phyloP scores from a whole-genome alignment of 805 yeast genomes.

The Cyberlindnera samutprakarnensis region DNA sequence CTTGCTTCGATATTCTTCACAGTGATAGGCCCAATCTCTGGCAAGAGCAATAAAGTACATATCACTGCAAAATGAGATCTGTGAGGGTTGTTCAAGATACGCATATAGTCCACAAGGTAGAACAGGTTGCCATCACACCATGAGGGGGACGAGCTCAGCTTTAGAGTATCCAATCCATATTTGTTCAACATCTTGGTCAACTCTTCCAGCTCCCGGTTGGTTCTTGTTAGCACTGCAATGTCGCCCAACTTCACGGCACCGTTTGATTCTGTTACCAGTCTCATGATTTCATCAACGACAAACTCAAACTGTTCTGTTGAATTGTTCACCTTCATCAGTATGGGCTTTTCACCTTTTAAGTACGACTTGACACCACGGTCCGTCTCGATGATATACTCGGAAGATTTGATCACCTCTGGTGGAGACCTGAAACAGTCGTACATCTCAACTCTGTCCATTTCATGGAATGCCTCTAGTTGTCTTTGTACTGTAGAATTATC shows the following conservation, averaged over 20 bases:
- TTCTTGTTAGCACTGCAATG: constrained; percentile 44
- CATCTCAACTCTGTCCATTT: constrained; percentile 25
- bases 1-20: constrained; percentile 15
- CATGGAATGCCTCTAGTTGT: constrained; percentile 14
- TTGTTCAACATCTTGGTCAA: constrained; percentile 30
- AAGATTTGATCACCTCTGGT: constrained; percentile 43
- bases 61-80: constrained; percentile 22
- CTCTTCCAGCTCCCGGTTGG: constrained; percentile 41
- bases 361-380: constrained; percentile 3
- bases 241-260: constrained; percentile 38
- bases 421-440: constrained; percentile 54
- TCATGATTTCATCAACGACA: constrained; percentile 35
- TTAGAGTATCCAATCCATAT: constrained; percentile 36
- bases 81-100: constrained; percentile 27
- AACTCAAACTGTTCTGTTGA: constrained; percentile 34
- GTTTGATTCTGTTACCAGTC: constrained; percentile 33
- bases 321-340: constrained; percentile 19
- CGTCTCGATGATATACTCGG: constrained; percentile 21
- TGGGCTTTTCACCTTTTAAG: constrained; percentile 10
- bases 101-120: constrained; percentile 41
- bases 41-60: constrained; percentile 20
- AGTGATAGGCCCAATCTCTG: constrained; percentile 16
- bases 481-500: constrained; percentile 31
- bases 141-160: constrained; percentile 37
- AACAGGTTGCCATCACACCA: constrained; percentile 41